These are phyloP conservation scores for sorghum (Sorghum bicolor) DNA, from an alignment of 176 grass and related monocot species.

Conservation along the genomic window DNA sequence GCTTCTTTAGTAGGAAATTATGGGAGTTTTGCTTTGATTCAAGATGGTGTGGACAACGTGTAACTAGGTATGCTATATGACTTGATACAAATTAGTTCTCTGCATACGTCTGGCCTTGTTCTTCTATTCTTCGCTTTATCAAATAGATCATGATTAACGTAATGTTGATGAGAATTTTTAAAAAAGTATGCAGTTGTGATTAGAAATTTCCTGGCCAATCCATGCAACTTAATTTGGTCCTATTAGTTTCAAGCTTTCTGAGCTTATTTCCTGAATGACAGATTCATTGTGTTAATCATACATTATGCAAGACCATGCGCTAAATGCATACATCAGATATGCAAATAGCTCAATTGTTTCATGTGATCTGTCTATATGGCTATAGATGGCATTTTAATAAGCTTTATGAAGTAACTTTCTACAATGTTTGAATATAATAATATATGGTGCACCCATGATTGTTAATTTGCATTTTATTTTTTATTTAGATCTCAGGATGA, in stretches of 20 bases:
- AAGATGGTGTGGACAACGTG: background rate
- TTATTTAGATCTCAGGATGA: background rate
- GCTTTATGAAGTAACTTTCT: background rate
- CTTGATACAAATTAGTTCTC: background rate
- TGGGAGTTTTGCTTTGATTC: background rate
- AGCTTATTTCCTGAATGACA: background rate
- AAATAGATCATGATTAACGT: no score
- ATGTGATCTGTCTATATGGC: background rate
- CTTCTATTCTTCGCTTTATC: background rate
- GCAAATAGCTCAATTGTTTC: background rate
- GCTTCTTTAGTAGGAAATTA: constrained; percentile 13
- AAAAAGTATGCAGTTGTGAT: background rate
- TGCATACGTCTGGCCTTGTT: background rate
- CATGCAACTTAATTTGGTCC: background rate
- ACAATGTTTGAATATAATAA: background rate
- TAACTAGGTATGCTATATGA: background rate
- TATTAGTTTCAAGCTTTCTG: background rate
- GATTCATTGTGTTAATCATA: background rate
- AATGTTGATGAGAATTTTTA: background rate
- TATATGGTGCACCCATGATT: background rate
- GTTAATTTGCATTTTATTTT: background rate
- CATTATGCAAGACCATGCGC: background rate
- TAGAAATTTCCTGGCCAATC: background rate
- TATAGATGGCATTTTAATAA: background rate
- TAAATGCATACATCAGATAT: background rate